These are phyloP conservation scores for Leptodermis oblonga DNA, from an alignment of 257 asterid genomes.

Conservation along the genomic window DNA sequence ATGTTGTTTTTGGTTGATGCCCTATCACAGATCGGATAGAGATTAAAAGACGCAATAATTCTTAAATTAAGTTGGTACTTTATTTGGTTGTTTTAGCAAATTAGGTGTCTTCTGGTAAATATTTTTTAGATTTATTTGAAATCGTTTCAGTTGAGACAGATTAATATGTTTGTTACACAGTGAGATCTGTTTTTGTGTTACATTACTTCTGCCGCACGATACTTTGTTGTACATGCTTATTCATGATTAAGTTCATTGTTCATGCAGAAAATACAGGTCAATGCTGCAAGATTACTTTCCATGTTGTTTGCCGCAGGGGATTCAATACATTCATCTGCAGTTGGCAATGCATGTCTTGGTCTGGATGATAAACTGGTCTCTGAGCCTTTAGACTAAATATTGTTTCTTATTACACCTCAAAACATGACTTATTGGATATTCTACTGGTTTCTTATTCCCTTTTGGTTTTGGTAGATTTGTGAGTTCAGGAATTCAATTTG, in stretches of 20 bases:
- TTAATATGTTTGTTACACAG: too few relatives aligned
- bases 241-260: conserved; percentile 8
- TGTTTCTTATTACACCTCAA: conserved; percentile 15
- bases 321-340: conserved; percentile 39
- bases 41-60: too few relatives aligned
- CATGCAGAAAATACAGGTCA: conserved; percentile 68
- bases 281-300: conserved; percentile 75
- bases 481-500: conserved; percentile 50
- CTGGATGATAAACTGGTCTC: conserved; percentile 84
- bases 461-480: conserved; percentile 49
- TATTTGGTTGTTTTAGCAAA: not conserved
- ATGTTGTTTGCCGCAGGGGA: conserved; percentile 49
- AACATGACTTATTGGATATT: not conserved
- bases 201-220: not conserved
- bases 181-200: not conserved
- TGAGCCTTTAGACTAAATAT: conserved; percentile 15
- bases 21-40: not conserved
- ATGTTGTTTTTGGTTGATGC: not conserved
- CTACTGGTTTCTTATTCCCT: conserved; percentile 17
- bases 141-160: not conserved
- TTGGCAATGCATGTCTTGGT: conserved; percentile 59
- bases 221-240: not conserved
- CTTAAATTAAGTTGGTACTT: not conserved
- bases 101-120: not conserved
- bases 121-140: not conserved